These are phyloP conservation scores for Kuraishia capsulata DNA, from an alignment of 805 yeast species.

Conservation along the genomic window DNA sequence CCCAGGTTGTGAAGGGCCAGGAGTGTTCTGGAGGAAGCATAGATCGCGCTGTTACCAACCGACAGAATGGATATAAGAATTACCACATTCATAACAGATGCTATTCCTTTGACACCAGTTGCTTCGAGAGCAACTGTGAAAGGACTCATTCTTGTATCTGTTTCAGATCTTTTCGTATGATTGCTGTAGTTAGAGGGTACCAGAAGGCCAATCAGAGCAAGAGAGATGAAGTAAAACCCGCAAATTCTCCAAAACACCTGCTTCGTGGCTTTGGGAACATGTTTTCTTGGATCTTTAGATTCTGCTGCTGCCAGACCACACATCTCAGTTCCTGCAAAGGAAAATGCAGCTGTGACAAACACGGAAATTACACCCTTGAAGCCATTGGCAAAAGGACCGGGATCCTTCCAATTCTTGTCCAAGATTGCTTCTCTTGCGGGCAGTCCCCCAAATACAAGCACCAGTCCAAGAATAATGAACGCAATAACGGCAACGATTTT, in stretches of 20 bases:
- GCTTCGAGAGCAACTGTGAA: conserved; percentile 36
- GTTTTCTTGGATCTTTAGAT: conserved; percentile 34
- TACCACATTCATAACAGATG: conserved; percentile 30
- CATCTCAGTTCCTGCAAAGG: conserved; percentile 45
- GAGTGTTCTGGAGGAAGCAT: conserved; percentile 45
- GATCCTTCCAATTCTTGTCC: conserved; percentile 35
- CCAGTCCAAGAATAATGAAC: conserved; percentile 45
- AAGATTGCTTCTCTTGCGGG: conserved; percentile 35
- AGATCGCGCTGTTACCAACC: conserved; percentile 48
- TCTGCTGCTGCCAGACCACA: conserved; percentile 45
- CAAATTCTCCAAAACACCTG: conserved; percentile 50
- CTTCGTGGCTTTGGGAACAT: conserved; percentile 42
- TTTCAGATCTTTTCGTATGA: conserved; percentile 19
- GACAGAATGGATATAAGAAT: conserved; percentile 30
- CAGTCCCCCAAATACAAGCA: conserved; percentile 39
- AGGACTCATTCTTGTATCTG: conserved; percentile 30
- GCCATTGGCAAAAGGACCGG: conserved; percentile 31
- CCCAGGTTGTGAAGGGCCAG: conserved; percentile 36
- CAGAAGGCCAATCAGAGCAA: conserved; percentile 34
- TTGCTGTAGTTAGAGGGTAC: conserved; percentile 34
- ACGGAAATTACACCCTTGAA: conserved; percentile 47
- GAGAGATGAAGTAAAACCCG: conserved; percentile 35
- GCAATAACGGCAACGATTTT: conserved; percentile 41
- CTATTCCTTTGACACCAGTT: conserved; percentile 25
- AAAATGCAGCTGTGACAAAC: conserved; percentile 46